A percentile compares a stretch with the other conserved stretches of the same genome.
Evolutionary conservation across 148 eudicot species (phyloP).

Genomic region (Suaeda aralocaspica): DNA sequence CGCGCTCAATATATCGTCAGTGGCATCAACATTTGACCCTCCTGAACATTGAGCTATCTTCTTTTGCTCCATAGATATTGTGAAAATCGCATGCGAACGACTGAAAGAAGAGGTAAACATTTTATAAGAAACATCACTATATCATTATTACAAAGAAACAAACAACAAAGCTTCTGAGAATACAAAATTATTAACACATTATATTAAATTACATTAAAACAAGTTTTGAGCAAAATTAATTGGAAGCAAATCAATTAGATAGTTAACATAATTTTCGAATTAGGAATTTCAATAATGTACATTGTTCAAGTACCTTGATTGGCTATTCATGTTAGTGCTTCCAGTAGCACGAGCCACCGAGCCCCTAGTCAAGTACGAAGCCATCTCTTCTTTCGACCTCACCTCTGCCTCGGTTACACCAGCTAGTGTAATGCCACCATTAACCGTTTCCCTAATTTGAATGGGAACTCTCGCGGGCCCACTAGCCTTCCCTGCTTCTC

Average conservation of each 20-base stretch:
- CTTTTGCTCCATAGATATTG: constrained; percentile 91
- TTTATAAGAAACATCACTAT: neutral
- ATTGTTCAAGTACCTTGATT: constrained; percentile 67
- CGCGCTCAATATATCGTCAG: constrained; percentile 74
- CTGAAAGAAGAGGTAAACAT: constrained; percentile 31
- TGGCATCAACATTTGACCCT: constrained; percentile 44
- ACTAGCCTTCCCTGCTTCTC: constrained; percentile 46
- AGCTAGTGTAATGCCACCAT: constrained; percentile 88
- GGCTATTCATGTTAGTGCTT: constrained; percentile 97
- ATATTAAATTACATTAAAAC: neutral
- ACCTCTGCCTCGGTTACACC: constrained; percentile 97
- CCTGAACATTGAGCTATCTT: constrained; percentile 33
- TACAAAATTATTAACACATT: no score
- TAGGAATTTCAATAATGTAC: neutral
- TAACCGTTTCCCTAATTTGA: constrained; percentile 78
- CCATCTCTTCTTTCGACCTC: constrained; percentile 83
- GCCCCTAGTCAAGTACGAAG: constrained; percentile 64
- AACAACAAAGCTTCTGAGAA: no score
- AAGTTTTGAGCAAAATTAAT: neutral
- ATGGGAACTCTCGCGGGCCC: constrained; percentile 78
- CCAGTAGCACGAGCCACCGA: constrained; percentile 88
- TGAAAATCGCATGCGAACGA: constrained; percentile 97
- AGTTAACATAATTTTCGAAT: neutral
- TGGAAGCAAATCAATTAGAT: neutral
- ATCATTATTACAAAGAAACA: neutral